Base-by-base conservation (phyloP, 345 rosid genomes). In the Citrus cavaleriei region DNA sequence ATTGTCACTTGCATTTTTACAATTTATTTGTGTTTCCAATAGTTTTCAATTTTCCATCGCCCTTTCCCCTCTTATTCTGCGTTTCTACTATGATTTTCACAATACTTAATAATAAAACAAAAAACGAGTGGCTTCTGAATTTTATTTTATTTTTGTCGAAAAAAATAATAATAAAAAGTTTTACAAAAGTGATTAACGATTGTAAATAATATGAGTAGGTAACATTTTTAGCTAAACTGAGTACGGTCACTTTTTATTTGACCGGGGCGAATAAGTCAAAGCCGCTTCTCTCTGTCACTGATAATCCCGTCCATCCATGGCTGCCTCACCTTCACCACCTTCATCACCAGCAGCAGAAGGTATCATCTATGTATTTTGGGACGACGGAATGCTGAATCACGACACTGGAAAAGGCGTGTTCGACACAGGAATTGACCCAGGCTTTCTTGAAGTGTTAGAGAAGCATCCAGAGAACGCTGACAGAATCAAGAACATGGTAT, bases 391-490 rank as follows among this genome's bases (percentile, higher is more conserved):
- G 98, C 90, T 93, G 55, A 74, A 57, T 13, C 98, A 92, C 79
- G 84, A 89, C 76, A 77, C 92, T 21, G 95, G 96, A 13, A 69
- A 38, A 57, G 95, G 99, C 74, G 90, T 91, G 6, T 92, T 92
- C 80, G 93, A 93, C 81, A 74, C 89, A 28, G 96, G 93, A 75
- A 13, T 68, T 30, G 89, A 90, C 76, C 93, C 95, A 0, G 98
- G 95, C 0, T 90, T 95, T 87, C 83, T 91, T 2, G 97, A 91
- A 55, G 92, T 93, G 34, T 76, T 95, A 49, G 97, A 95, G 65
- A 84, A 87, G 71, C 98, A 95, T 72, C 98, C 97, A 9, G 98
- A 95, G 81, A 95, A 93, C 83, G 60, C 90, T 12, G 94, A 93
- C 82, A 88, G 95, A 68, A 77, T 91, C 75, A 89, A 76, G 77